Base-by-base conservation (phyloP, 257 asterid genomes). In the Verbascum thapsus region DNA sequence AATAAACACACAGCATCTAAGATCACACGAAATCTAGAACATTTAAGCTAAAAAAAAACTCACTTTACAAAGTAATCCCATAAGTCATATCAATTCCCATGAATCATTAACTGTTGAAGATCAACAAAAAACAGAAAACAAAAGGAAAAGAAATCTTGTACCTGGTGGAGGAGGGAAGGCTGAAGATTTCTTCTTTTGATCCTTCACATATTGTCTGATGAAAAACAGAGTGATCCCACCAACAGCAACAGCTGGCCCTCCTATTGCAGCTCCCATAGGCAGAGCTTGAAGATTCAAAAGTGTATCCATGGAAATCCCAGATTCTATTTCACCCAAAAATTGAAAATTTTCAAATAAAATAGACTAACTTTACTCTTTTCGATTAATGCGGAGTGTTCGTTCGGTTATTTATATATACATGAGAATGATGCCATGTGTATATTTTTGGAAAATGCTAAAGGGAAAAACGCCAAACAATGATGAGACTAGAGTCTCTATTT, bases 181-280 rank as follows among this genome's bases (percentile, higher is more conserved):
- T 40, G 82, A 58, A 68, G 85, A 75, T 76, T 67, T 73, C 71
- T 55, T 83, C 52, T 64, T 74, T 26, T 75, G 85, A 63, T 73
- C 73, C 65, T 75, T 17, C 0, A 72, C 67, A 64, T 77, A 79
- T 0, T 68, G 64, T 20, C 67, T 81, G 43, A 85, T 32, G 26
- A 86, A 73, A 80, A 73, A 80, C 45, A 81, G 49, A 4, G 91
- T 72, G 54, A 91, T 53, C 53, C 85, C 90, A 54, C 84, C 88
- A 37, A 85, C 63, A 16, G 84, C 88, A 55, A 86, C 82, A 30
- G 72, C 94, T 7, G 82, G 86, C 15, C 79, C 88, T 39, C 87
- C 87, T 30, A 84, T 54, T 3, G 80, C 83, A 65, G 81, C 81
- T 58, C 78, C 78, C 59, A 75, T 16, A 3, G 83, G 81, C 52